Base-by-base conservation (phyloP, 140 eudicot species). In the Stevia rebaudiana region DNA sequence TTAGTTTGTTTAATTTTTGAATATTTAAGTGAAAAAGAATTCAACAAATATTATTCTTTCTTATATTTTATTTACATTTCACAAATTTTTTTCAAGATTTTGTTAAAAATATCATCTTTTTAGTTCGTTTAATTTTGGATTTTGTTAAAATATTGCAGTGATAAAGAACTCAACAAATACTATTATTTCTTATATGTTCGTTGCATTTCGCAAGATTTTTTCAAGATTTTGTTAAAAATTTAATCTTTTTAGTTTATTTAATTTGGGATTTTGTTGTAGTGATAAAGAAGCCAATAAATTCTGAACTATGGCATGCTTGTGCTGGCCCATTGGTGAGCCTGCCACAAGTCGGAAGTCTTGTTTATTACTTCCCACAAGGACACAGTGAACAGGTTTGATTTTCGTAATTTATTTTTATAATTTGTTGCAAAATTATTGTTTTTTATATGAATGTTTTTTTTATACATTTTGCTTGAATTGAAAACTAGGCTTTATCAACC, bases 241-340 rank as follows among this genome's bases (percentile, higher is more conserved):
- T n/a, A n/a, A n/a, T n/a, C n/a, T n/a, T n/a, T n/a, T n/a, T n/a
- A n/a, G n/a, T n/a, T n/a, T n/a, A n/a, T n/a, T n/a, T n/a, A n/a
- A n/a, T n/a, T n/a, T n/a, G n/a, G n/a, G n/a, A n/a, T n/a, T n/a
- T n/a, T n/a, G n/a, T n/a, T 63, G 35, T 55, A 57, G 70, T 11
- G 43, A 21, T 64, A 11, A 81, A 76, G 78, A 92, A 88, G 82
- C 75, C 77, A 52, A 83, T 92, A 50, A 81, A 82, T 76, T 92
- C 98, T 0, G 96, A 92, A 88, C 82, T 92, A 35, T 92, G 98
- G 98, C 98, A 92, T 81, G 96, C 98, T 25, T 92, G 98, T 69
- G 98, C 98, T 66, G 98, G 98, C 19, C 98, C 98, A 49, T 79
- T 92, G 74, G 96, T 88, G 22, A 74, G 81, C 40, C 83, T 92